These are phyloP conservation scores for Oryza nivara DNA, from an alignment of 176 grass and related monocot genomes.

Conservation along the genomic window DNA sequence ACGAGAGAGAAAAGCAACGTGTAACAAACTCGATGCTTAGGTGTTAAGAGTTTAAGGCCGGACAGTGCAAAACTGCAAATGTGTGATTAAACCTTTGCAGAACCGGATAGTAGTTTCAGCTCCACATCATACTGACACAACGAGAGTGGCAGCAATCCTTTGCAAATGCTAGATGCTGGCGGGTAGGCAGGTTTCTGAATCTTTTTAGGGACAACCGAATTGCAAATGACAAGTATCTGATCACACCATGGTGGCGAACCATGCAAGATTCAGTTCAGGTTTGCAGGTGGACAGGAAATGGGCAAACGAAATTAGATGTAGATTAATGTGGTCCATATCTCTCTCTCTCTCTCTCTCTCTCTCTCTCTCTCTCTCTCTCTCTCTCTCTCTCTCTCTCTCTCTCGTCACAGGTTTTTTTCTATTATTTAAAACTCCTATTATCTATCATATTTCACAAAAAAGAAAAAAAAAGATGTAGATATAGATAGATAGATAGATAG, in stretches of 20 bases:
- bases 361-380: too few species aligned
- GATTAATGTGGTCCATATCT: too few species aligned
- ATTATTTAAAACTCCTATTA: too few species aligned
- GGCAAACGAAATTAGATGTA: not conserved
- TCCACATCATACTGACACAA: not conserved
- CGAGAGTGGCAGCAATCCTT: not conserved
- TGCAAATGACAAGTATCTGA: not conserved
- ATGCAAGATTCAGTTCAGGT: not conserved
- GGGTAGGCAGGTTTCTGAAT: not conserved
- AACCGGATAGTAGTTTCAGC: not conserved
- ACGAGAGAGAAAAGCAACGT: conserved; percentile 9
- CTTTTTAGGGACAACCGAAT: not conserved
- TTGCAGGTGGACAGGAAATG: not conserved
- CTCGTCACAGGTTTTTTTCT: too few species aligned
- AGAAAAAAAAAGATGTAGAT: not conserved
- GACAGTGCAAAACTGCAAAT: not conserved
- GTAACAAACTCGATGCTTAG: conserved; percentile 1
- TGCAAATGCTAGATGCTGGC: not conserved
- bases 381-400: too few species aligned
- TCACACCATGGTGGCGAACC: not conserved
- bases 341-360: too few species aligned
- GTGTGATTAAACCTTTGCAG: not conserved
- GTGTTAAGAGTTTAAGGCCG: not conserved
- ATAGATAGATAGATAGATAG: too few species aligned
- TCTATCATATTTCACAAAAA: too few species aligned